Conservation (phyloP, 495 filamentous ascomycete species). For the Xylaria flabelliformis region DNA sequence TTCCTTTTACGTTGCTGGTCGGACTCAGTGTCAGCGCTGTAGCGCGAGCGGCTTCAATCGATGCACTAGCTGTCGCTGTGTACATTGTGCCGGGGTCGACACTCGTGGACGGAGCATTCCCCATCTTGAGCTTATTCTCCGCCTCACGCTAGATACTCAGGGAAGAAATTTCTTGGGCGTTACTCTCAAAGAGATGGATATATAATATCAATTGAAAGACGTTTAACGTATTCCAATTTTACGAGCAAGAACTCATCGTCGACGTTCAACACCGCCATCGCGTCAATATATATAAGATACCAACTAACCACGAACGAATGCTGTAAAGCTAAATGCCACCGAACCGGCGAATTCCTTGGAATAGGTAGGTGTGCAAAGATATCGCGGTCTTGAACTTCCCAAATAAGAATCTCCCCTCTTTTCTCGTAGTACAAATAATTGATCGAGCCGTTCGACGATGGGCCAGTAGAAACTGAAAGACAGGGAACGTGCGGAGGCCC, state of each 20-base stretch:
- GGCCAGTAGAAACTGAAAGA: constrained; percentile 15
- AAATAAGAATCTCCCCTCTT: constrained; percentile 11
- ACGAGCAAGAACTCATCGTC: neutral
- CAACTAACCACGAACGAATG: neutral
- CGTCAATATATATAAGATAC: neutral
- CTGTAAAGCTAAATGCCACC: neutral
- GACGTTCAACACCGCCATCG: neutral
- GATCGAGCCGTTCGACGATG: neutral
- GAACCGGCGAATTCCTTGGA: neutral
- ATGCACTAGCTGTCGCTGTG: constrained; percentile 24
- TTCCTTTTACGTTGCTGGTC: constrained; percentile 63
- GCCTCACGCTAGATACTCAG: neutral
- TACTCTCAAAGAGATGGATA: neutral
- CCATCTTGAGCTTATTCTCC: constrained; percentile 15
- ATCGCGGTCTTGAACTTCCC: constrained; percentile 11
- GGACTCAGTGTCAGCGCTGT: constrained; percentile 51
- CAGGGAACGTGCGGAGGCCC: constrained; percentile 15
- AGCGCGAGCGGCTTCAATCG: constrained; percentile 32
- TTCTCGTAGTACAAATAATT: constrained; percentile 4
- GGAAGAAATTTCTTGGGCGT: neutral
- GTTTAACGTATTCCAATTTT: neutral
- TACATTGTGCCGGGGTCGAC: constrained; percentile 28
- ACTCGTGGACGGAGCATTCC: constrained; percentile 18
- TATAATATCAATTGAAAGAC: neutral
- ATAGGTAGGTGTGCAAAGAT: constrained; percentile 16